Base-by-base conservation (phyloP, 495 filamentous ascomycete species). In the Aspergillus ellipticus region DNA sequence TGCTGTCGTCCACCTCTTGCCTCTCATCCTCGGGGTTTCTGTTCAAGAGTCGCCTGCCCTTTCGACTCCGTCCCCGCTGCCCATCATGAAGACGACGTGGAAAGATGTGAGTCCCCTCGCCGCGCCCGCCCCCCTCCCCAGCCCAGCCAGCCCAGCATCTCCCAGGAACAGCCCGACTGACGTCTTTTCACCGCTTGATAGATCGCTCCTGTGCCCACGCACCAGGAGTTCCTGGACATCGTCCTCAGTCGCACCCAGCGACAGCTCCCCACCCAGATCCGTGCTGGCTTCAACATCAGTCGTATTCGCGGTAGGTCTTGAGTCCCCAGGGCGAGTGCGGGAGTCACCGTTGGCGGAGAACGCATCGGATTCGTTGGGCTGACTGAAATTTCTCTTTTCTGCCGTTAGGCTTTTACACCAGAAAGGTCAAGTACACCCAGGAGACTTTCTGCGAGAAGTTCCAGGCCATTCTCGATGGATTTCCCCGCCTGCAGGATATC, bases 391-490 rank as follows among this genome's bases (percentile, higher is more conserved):
- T 59, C 58, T 54, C 57, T 68, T 55, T 61, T 53, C 37, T 26
- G 26, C 37, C 33, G 49, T 51, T 60, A 86, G 90, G 85, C 53
- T 97, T 96, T 79, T 96, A 96, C 69, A 96, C 92, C 55, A 83
- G 94, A 69, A 97, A 98, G 75, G 94, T 97, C 81, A 98, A 97
- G 72, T 97, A 89, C 71, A 97, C 94, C n/a, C 86, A 93, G 66
- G 92, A 97, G 74, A 97, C 94, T 41, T 97, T 97, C 73, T 84
- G 85, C 51, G 94, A 98, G 63, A 96, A 97, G 76, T 84, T 98
- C 55, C 85, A 82, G 57, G 79, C 85, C 28, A 96, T 96, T 65
- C 82, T 97, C 55, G 87, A 93, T 70, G 92, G 89, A 64, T 98
- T 98, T 67, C 94, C 94, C 28, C 79, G 91, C n/a, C 78, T 98